phyloP scores from a whole-genome alignment of 352 stramenopile genomes.

The Phytophthora citricola region DNA sequence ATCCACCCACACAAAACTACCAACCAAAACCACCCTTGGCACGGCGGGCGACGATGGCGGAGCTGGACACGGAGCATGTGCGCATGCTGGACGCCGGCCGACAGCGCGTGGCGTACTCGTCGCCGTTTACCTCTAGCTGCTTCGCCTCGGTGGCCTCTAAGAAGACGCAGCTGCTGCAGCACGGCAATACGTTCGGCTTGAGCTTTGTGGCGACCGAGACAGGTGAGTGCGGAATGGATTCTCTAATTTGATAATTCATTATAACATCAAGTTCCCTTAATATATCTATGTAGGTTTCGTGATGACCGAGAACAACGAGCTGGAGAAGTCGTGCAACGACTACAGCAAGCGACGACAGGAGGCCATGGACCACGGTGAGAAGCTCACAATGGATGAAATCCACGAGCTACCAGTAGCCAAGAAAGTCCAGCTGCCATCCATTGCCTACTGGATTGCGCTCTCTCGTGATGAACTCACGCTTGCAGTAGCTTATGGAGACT shows the following conservation, averaged over 20 bases:
- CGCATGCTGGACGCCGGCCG: conserved; percentile 77
- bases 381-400: conserved; percentile 56
- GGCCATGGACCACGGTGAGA: conserved; percentile 65
- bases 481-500: conserved; percentile 56
- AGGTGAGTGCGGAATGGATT: conserved; percentile 30
- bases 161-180: conserved; percentile 62
- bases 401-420: conserved; percentile 40
- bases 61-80: conserved; percentile 78
- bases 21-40: conserved; percentile 1
- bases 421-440: conserved; percentile 45
- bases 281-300: conserved; percentile 45
- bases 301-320: conserved; percentile 41
- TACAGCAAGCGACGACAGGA: conserved; percentile 56
- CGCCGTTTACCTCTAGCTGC: conserved; percentile 29
- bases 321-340: conserved; percentile 43
- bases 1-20: conserved; percentile 27
- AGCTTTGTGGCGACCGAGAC: conserved; percentile 52
- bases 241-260: conserved; percentile 15
- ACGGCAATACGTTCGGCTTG: conserved; percentile 67
- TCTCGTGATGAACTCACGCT: conserved; percentile 58
- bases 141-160: conserved; percentile 43
- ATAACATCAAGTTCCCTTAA: conserved; percentile 1
- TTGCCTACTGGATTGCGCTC: conserved; percentile 60
- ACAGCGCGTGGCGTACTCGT: conserved; percentile 50
- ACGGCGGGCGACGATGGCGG: conserved; percentile 29